Evolutionary conservation across 495 filamentous ascomycete genomes (phyloP).

Genomic region (Penicillium coprophilum): DNA sequence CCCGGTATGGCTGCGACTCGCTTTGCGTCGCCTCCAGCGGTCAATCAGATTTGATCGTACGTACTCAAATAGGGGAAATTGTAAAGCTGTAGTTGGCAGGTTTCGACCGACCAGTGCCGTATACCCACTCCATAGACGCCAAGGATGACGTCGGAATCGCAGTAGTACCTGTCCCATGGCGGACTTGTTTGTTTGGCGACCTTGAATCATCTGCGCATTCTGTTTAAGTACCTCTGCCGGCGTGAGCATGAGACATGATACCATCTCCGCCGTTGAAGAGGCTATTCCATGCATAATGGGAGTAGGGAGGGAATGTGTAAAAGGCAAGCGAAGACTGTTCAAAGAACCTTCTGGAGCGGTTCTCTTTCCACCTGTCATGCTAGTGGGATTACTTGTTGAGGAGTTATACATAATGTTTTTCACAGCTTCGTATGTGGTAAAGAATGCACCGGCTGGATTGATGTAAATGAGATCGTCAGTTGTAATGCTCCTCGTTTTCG

Average conservation of each 20-base stretch:
- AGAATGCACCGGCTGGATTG: conserved; percentile 74
- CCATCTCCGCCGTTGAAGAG: conserved; percentile 72
- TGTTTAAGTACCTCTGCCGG: conserved; percentile 92
- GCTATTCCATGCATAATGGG: conserved; percentile 68
- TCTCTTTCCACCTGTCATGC: conserved; percentile 1
- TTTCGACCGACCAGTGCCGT: conserved; percentile 75
- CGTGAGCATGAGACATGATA: conserved; percentile 81
- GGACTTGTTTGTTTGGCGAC: conserved; percentile 6
- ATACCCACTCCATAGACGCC: conserved; percentile 66
- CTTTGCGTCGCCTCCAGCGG: conserved; percentile 27
- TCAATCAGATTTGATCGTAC: conserved; percentile 49
- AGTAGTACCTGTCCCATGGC: conserved; percentile 54
- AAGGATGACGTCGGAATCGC: conserved; percentile 44
- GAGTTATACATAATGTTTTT: conserved; percentile 57
- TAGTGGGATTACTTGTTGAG: conserved; percentile 27
- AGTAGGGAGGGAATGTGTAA: conserved; percentile 49
- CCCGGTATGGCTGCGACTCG: conserved; percentile 2
- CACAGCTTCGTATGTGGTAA: conserved; percentile 79
- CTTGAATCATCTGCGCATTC: conserved; percentile 72
- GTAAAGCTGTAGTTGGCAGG: conserved; percentile 80
- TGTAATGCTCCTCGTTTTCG: neutral
- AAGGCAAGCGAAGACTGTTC: conserved; percentile 32
- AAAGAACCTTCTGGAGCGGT: conserved; percentile 31
- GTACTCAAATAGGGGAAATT: conserved; percentile 84
- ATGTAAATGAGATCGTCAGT: conserved; percentile 8